Percentiles rank a stretch among this genome's conserved stretches.
phyloP scores from a whole-genome alignment of 1,284 basidiomycete species.

The Pseudozyma tsukubaensis region DNA sequence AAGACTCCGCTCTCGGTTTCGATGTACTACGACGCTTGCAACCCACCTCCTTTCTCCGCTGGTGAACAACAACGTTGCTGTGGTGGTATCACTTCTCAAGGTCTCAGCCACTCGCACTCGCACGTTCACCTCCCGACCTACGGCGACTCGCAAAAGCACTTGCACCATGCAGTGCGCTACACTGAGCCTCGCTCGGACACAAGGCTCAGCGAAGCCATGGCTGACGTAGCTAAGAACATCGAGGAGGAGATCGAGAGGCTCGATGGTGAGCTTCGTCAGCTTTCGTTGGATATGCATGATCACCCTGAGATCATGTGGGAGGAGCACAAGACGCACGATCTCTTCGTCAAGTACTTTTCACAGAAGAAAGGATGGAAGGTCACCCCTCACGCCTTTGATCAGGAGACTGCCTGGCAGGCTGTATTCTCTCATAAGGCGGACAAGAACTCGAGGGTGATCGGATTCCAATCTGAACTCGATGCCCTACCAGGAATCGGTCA shows the following conservation, averaged over 20 bases:
- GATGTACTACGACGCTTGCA: conserved; percentile 47
- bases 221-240: conserved; percentile 48
- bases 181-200: conserved; percentile 6
- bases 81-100: conserved; percentile 15
- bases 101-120: conserved; percentile 22
- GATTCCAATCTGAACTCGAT: conserved; percentile 77
- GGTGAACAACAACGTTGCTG: conserved; percentile 31
- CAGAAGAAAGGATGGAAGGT: conserved; percentile 58
- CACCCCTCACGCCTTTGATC: conserved; percentile 62
- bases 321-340: conserved; percentile 59
- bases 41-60: conserved; percentile 31
- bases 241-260: conserved; percentile 50
- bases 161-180: conserved; percentile 19
- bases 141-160: conserved; percentile 25
- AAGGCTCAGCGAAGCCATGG: conserved; percentile 25
- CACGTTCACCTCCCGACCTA: conserved; percentile 40
- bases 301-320: conserved; percentile 67
- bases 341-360: conserved; percentile 55
- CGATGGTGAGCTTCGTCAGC: conserved; percentile 60
- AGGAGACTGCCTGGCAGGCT: conserved; percentile 79
- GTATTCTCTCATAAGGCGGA: conserved; percentile 71
- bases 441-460: conserved; percentile 51
- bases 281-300: conserved; percentile 67
- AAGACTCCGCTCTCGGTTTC: conserved; percentile 36
- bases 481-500: conserved; percentile 71